These are phyloP conservation scores for Acrocalymma vagum DNA, from an alignment of 2,329 filamentous ascomycete genomes.

Conservation along the genomic window DNA sequence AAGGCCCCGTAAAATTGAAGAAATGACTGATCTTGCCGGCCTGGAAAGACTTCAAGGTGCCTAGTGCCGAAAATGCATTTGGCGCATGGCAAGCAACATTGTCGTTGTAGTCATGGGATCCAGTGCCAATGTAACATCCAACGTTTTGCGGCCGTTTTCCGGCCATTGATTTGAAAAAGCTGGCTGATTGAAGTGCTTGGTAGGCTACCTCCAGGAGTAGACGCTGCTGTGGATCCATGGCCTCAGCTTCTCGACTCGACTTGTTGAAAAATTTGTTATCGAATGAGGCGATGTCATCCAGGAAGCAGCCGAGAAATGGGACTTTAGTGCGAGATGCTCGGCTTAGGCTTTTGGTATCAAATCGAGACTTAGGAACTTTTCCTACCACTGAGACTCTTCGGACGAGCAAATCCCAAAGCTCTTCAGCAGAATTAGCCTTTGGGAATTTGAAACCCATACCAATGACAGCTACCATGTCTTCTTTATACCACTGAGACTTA, in stretches of 20 bases:
- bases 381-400: too few relatives aligned
- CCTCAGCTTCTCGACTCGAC: conserved; percentile 6
- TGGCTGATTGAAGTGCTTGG: conserved; percentile 50
- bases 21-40: conserved; percentile 30
- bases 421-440: too few relatives aligned
- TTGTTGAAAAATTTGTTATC: conserved; percentile 34
- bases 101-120: conserved; percentile 37
- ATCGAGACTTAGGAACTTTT: too few relatives aligned
- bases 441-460: conserved; percentile 17
- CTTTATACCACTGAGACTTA: too few relatives aligned
- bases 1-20: conserved; percentile 37
- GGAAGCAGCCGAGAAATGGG: too few relatives aligned
- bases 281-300: conserved; percentile 27
- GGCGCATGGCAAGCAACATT: conserved; percentile 35
- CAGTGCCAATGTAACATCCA: conserved; percentile 40
- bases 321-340: too few relatives aligned
- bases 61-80: conserved; percentile 37
- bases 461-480: conserved; percentile 18
- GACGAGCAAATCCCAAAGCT: too few relatives aligned
- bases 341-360: too few relatives aligned
- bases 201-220: conserved; percentile 30
- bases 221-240: conserved; percentile 32
- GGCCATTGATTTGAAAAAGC: conserved; percentile 55
- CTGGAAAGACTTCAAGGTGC: conserved; percentile 26
- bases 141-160: conserved; percentile 26